Base-by-base conservation (phyloP, 1,284 basidiomycete species). In the Cryptococcus sp. region DNA sequence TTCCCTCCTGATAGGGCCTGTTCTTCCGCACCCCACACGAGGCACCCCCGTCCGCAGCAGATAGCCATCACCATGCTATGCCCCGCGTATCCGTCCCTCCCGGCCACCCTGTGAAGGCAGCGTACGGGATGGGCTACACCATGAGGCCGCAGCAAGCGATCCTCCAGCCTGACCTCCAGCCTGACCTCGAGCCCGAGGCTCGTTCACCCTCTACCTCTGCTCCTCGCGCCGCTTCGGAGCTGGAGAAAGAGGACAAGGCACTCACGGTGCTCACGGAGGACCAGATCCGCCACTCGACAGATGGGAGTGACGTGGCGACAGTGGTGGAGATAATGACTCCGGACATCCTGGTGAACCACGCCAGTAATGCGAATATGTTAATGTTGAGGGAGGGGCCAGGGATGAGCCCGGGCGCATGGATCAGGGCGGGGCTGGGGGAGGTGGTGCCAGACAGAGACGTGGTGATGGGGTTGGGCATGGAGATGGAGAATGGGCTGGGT, bases 21-120 rank as follows among this genome's bases (percentile, higher is more conserved):
- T 76, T 76, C 65, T 76, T 72, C 62, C 68, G 71, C 11, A 71
- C 73, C 2, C 73, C 73, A 2, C 55, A 62, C 23, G 66, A 70
- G 43, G 18, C 24, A 24, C 18, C 33, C 18, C 48, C 53, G 16
- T 53, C 57, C n/a, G 50, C 55, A 7, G 49, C 53, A 24, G 49
- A 55, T 36, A 9, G 4, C 28, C 28, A 33, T 4, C 28, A 4
- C 28, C 28, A 33, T 53, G 48, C 37, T 55, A 59, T 52, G 52
- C 50, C 8, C 56, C 57, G 20, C 28, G 37, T 20, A 18, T 9
- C 24, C 44, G 39, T 42, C 24, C 35, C 16, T 8, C 46, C 24
- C 20, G 20, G 9, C 28, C 52, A 9, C 50, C 50, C 20, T 35
- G 50, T 33, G 5, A 33, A 33, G 28, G 5, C 9, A 4, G 28